Base-by-base conservation (phyloP, 1,284 basidiomycete genomes). In the Trametes sp. region DNA sequence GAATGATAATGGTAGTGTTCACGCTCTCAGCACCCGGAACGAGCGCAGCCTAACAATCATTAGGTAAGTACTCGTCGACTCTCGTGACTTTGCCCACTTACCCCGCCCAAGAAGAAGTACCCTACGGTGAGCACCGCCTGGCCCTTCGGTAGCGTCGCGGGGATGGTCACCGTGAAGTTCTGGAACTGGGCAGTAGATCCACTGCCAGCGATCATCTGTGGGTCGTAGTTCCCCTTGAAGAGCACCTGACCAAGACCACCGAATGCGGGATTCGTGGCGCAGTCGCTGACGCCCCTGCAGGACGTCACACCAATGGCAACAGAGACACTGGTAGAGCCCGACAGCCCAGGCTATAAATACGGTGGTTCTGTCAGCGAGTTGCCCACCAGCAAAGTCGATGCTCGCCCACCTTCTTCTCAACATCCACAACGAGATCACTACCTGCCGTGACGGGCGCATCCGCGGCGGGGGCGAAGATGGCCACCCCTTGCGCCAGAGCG, bases 221-320 rank as follows among this genome's bases (percentile, higher is more conserved):
- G 83, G 23, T 74, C 64, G 69, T 76, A 86, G 0, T 68, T 55
- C 5, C 84, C 84, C 24, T 73, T 73, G 69, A 83, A 85, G 23
- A 85, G 72, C 48, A 81, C 61, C 3, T 49, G 65, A 0, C 82
- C 83, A 13, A 86, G 61, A 2, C 67, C 65, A 7, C 61, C 64
- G 60, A 78, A 79, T 0, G 72, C 56, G 14, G 58, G 41, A 31
- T 54, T 41, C 6, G 55, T n/a, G 61, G 44, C 23, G 49, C 42
- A 19, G 33, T 57, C 46, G 31, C 6, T 11, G 11, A 33, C 31
- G 26, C 65, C 44, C 38, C 65, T 10, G 62, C 82, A 84, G 23
- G 71, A 64, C 16, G 67, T 59, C 16, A 78, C 42, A 0, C 68
- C 78, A 54, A 85, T 79, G 31, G 78, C 79, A 46, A 84, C 60